Evolutionary conservation across 2,329 filamentous ascomycete species (phyloP), one percentile per base, ranked within the genome.

Genomic region (Pseudofabraea citricarpa): DNA sequence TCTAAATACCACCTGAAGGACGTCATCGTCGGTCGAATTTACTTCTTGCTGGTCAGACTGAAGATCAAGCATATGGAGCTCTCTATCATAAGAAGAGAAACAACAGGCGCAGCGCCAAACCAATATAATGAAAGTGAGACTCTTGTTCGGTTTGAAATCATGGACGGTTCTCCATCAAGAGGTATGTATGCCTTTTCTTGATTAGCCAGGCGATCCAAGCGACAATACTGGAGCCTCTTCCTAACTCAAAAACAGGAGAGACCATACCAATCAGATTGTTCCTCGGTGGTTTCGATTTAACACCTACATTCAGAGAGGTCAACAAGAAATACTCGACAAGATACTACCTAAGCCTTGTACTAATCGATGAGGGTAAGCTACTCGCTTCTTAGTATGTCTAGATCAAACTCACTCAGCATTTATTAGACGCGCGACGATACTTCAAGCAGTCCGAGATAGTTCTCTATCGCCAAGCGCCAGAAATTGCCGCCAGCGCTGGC

Each of bases 11-110:
- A 98, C 61, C 79, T 98, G 47, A 98, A 98, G 71, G 93, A 98
- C 65, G 93, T 98, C 52, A 98, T 98, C 55, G 93, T 98, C 44
- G 93, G 93, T 46, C 80, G 94, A 55, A 98, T 98, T 74, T 98
- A 98, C 72, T 98, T 98, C 71, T 71, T 98, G 55, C 78, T 98
- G 38, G 93, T 98, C 49, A 83, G 93, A 59, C 75, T 98, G 65
- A 98, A 98, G 81, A 98, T 98, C 67, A 96, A 97, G 71, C 93
- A 98, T 68, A 98, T 98, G 93, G 93, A 98, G 71, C 72, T 98
- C 50, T 95, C 89, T 54, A 98, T 98, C 59, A 98, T 98, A 64
- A 80, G 94, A 54, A 77, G 94, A 56, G 93, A 98, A 70, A 98
- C 93, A 2, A 98, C 93, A 1, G 93, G 94, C 43, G 89, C 90